phyloP scores from a whole-genome alignment of 768 basidiomycete genomes.

The Pulveroboletus sp. region DNA sequence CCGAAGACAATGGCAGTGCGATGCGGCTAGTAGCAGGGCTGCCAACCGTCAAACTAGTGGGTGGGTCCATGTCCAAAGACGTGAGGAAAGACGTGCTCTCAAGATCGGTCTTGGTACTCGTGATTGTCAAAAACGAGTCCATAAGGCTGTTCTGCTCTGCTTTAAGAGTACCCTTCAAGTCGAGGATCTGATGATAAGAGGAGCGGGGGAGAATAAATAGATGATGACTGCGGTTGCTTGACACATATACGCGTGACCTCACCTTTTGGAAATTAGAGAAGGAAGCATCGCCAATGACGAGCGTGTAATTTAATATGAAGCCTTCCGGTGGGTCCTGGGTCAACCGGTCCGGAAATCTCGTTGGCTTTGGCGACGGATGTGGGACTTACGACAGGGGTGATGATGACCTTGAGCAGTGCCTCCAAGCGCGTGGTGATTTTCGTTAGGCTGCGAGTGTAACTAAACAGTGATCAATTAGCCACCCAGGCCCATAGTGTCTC shows the following conservation, averaged over 20 bases:
- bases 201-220: background rate
- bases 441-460: slow-evolving; percentile 78
- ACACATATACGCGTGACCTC: slow-evolving; percentile 3
- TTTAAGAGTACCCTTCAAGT: slow-evolving; percentile 91
- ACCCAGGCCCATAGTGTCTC: background rate
- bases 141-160: slow-evolving; percentile 84
- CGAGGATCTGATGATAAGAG: slow-evolving; percentile 66
- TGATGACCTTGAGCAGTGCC: slow-evolving; percentile 91
- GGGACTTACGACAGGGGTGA: slow-evolving; percentile 79
- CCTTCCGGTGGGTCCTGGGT: slow-evolving; percentile 87
- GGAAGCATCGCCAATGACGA: slow-evolving; percentile 91
- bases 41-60: slow-evolving; percentile 50
- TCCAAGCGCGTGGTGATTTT: slow-evolving; percentile 84
- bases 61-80: slow-evolving; percentile 93
- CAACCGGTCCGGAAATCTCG: background rate
- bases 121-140: slow-evolving; percentile 88
- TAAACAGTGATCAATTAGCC: slow-evolving; percentile 32
- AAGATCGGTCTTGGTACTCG: slow-evolving; percentile 88
- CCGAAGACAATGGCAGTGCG: slow-evolving; percentile 44
- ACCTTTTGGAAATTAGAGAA: slow-evolving; percentile 99
- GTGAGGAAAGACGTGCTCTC: slow-evolving; percentile 91
- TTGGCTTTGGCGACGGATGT: background rate
- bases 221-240: slow-evolving; percentile 10
- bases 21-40: slow-evolving; percentile 68
- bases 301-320: slow-evolving; percentile 93